Conservation (phyloP, 345 rosid species). For the Aquilaria sinensis region DNA sequence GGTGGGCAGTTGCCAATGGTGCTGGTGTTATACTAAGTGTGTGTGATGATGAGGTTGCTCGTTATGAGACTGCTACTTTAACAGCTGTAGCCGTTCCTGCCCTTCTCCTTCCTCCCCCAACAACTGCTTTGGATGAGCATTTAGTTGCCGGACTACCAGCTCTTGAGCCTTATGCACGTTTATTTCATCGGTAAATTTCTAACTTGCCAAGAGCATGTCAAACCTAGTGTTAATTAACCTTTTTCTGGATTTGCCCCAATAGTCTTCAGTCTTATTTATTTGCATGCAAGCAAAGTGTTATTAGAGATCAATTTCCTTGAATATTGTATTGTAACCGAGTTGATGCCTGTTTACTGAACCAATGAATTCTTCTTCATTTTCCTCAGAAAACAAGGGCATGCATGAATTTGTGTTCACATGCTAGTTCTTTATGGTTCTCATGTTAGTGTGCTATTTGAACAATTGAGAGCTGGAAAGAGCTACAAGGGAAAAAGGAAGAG, state of each 20-base stretch:
- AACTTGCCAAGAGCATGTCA: not conserved
- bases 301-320: not conserved
- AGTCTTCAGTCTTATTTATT: not conserved
- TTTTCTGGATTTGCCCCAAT: slow-evolving; percentile 3
- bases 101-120: slow-evolving; percentile 94
- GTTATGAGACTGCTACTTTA: slow-evolving; percentile 88
- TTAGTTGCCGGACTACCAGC: slow-evolving; percentile 98
- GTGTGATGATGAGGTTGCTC: slow-evolving; percentile 96
- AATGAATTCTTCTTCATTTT: not conserved
- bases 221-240: slow-evolving; percentile 3
- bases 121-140: slow-evolving; percentile 94
- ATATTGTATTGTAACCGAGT: not conserved
- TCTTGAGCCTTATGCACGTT: slow-evolving; percentile 92
- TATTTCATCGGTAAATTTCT: slow-evolving; percentile 74
- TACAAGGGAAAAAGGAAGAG: too few relatives aligned
- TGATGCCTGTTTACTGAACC: not conserved
- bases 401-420: too few relatives aligned
- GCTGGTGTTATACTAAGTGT: slow-evolving; percentile 97
- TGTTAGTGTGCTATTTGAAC: too few relatives aligned
- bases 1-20: slow-evolving; percentile 99
- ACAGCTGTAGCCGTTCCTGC: slow-evolving; percentile 98
- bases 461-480: too few relatives aligned
- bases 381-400: too few relatives aligned
- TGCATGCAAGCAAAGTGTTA: not conserved
- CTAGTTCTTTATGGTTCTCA: too few relatives aligned